Evolutionary conservation across 108 stramenopile species (phyloP).

Genomic region (Schizochytrium sp.): DNA sequence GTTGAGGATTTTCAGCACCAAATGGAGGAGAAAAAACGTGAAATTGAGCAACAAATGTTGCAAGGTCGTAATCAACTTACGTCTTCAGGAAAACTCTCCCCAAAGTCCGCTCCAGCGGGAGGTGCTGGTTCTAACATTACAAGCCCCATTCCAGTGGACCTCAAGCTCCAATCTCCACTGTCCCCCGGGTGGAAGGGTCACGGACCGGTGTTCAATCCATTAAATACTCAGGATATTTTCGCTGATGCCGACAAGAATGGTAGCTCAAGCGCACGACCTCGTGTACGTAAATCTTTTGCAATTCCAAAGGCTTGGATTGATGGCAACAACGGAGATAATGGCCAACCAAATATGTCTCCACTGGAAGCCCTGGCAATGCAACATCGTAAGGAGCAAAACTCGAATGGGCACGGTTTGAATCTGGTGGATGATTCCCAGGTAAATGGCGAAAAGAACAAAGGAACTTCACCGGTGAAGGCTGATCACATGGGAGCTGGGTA

Average conservation of each 20-base stretch:
- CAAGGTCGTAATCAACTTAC: not conserved
- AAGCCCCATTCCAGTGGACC: no score
- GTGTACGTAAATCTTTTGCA: not conserved
- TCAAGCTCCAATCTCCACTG: no score
- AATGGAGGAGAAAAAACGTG: slow-evolving; percentile 52
- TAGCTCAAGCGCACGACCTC: not conserved
- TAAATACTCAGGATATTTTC: not conserved
- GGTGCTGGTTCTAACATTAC: no score
- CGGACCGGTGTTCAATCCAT: not conserved
- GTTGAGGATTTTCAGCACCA: slow-evolving; percentile 43
- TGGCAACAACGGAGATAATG: not conserved
- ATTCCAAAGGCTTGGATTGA: slow-evolving; percentile 32
- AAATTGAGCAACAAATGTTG: slow-evolving; percentile 19
- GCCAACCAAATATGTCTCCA: not conserved
- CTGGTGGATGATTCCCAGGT: not conserved
- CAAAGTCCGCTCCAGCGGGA: no score
- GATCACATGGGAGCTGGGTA: no score
- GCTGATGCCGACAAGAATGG: not conserved
- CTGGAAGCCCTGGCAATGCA: not conserved
- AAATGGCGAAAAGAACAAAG: not conserved
- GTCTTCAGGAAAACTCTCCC: no score
- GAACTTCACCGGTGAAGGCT: not conserved
- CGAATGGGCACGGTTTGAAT: not conserved
- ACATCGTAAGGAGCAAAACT: no score
- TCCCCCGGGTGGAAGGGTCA: no score